These are phyloP conservation scores for Starmerella riodocensis DNA, from an alignment of 805 yeast species.

Conservation along the genomic window DNA sequence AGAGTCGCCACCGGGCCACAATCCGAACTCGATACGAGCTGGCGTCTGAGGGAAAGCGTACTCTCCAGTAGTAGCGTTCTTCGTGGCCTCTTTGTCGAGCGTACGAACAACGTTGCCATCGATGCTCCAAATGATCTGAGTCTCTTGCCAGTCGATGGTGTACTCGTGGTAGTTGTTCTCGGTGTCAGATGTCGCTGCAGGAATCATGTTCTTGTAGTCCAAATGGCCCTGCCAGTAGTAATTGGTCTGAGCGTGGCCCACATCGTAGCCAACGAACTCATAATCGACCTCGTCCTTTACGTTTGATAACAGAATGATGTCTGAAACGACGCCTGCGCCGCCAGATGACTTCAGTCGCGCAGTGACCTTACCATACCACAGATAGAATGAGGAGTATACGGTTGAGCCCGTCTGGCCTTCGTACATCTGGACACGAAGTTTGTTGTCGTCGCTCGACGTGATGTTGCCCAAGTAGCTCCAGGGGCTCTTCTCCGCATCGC, in stretches of 20 bases:
- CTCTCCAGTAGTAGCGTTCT: conserved; percentile 40
- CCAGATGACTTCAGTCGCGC: conserved; percentile 62
- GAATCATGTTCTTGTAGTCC: conserved; percentile 48
- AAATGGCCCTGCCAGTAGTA: conserved; percentile 64
- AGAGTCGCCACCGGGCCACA: conserved; percentile 44
- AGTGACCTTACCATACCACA: conserved; percentile 79
- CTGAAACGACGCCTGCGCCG: conserved; percentile 67
- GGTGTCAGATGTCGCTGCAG: conserved; percentile 36
- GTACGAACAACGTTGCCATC: conserved; percentile 61
- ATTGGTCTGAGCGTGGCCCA: conserved; percentile 59
- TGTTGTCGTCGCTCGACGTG: conserved; percentile 39
- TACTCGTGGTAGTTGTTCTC: conserved; percentile 59
- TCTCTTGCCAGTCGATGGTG: conserved; percentile 72
- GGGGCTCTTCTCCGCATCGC: conserved; percentile 51
- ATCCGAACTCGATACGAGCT: conserved; percentile 56
- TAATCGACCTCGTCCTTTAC: conserved; percentile 84
- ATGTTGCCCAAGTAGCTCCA: conserved; percentile 52
- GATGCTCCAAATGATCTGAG: conserved; percentile 52
- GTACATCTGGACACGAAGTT: conserved; percentile 62
- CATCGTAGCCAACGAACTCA: conserved; percentile 70
- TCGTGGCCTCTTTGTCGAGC: conserved; percentile 42
- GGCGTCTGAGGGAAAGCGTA: conserved; percentile 89
- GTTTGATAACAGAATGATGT: conserved; percentile 68
- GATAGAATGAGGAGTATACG: conserved; percentile 58
- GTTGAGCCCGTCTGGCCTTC: conserved; percentile 63